Evolutionary conservation across 108 stramenopile genomes (phyloP).

Genomic region (Cyclotella kingstonii): DNA sequence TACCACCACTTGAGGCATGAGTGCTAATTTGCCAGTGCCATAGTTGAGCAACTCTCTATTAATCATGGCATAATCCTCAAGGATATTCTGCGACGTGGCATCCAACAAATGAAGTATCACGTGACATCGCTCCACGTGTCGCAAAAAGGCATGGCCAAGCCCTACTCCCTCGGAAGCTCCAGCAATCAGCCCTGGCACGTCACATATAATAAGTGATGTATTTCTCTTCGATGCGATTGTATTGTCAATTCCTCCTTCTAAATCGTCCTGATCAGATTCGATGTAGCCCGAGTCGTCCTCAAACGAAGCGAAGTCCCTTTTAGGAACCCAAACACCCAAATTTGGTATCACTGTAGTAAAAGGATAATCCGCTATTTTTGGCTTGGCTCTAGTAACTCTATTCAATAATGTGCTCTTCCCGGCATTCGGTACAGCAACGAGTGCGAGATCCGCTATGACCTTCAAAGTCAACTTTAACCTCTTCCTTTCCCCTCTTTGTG

Average conservation of each 20-base stretch:
- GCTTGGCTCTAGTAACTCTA: slow-evolving; percentile 89
- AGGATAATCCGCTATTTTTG: slow-evolving; percentile 96
- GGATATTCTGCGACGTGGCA: slow-evolving; percentile 84
- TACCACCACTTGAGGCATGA: slow-evolving; percentile 94
- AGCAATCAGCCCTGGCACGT: slow-evolving; percentile 92
- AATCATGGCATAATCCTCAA: slow-evolving; percentile 92
- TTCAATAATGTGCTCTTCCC: slow-evolving; percentile 93
- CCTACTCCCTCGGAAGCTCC: slow-evolving; percentile 87
- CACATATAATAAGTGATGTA: slow-evolving; percentile 87
- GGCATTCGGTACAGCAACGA: slow-evolving; percentile 95
- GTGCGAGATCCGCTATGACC: slow-evolving; percentile 95
- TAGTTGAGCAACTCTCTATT: slow-evolving; percentile 90
- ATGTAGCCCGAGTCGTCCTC: no score
- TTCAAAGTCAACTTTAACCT: slow-evolving; percentile 87
- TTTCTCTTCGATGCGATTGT: slow-evolving; percentile 54
- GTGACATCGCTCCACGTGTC: slow-evolving; percentile 93
- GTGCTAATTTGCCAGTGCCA: slow-evolving; percentile 83
- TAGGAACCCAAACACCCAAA: slow-evolving; percentile 89
- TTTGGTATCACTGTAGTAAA: slow-evolving; percentile 97
- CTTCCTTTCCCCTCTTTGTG: slow-evolving; percentile 75
- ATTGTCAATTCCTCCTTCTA: slow-evolving; percentile 15
- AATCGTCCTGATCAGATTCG: slow-evolving; percentile 24
- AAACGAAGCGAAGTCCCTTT: slow-evolving; percentile 8
- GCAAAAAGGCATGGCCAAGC: slow-evolving; percentile 88
- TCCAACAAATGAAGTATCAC: slow-evolving; percentile 93